Evolutionary conservation across 345 rosid genomes (phyloP).

Genomic region (Gossypium australe): DNA sequence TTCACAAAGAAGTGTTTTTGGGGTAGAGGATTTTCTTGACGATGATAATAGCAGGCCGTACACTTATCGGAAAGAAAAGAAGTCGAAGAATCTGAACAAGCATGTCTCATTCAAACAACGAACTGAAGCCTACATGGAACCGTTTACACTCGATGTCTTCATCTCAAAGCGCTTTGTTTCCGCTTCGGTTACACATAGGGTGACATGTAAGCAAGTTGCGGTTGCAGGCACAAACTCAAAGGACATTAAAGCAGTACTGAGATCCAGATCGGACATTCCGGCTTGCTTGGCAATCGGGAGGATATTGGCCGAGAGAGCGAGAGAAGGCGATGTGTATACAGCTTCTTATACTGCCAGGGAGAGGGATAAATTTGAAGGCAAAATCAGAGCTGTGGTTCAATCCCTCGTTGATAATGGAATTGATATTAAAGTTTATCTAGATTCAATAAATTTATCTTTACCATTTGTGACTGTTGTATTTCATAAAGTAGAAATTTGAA

Average conservation of each 20-base stretch:
- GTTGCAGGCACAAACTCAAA: constrained; percentile 95
- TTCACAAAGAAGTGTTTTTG: constrained; percentile 87
- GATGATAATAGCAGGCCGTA: constrained; percentile 85
- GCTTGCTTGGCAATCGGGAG: constrained; percentile 75
- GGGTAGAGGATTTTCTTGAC: constrained; percentile 90
- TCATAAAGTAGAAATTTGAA: too few species aligned
- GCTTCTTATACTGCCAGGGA: constrained; percentile 83
- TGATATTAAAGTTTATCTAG: constrained; percentile 71
- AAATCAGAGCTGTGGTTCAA: constrained; percentile 86
- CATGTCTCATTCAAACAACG: constrained; percentile 77
- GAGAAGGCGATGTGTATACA: constrained; percentile 83
- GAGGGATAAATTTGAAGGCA: constrained; percentile 95
- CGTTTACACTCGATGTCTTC: constrained; percentile 82
- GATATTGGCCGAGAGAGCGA: constrained; percentile 71
- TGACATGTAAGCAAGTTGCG: constrained; percentile 83
- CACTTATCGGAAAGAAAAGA: constrained; percentile 80
- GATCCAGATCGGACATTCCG: constrained; percentile 74
- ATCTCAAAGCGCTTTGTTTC: constrained; percentile 88
- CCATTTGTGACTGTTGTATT: too few species aligned
- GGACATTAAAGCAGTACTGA: constrained; percentile 78
- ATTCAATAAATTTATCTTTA: constrained; percentile 23
- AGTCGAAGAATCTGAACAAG: constrained; percentile 70
- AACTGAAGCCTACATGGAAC: constrained; percentile 79
- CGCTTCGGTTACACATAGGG: constrained; percentile 86
- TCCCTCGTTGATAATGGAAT: constrained; percentile 82